phyloP scores from a whole-genome alignment of 768 basidiomycete species.

The Terana coerulea region DNA sequence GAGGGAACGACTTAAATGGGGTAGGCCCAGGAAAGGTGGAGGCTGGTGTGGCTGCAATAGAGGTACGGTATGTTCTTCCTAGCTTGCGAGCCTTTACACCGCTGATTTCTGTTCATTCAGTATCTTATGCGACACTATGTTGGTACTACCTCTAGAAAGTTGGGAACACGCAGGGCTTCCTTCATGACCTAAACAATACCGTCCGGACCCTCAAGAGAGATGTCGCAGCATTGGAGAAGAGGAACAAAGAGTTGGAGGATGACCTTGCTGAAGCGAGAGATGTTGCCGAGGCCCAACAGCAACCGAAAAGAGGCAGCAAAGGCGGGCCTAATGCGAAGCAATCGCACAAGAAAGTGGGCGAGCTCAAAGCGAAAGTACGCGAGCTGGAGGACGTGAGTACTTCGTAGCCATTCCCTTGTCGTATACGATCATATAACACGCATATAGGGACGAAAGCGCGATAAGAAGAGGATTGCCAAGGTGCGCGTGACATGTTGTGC shows the following conservation, averaged over 20 bases:
- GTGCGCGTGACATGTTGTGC: slow-evolving; percentile 11
- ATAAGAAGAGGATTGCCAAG: slow-evolving; percentile 20
- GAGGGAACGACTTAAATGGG: not conserved
- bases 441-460: slow-evolving; percentile 19
- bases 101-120: not conserved
- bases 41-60: not conserved
- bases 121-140: not conserved
- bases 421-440: too few relatives aligned
- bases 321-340: not conserved
- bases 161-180: not conserved
- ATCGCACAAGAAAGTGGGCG: slow-evolving; percentile 19
- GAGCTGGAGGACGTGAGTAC: slow-evolving; percentile 25
- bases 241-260: not conserved
- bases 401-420: not conserved
- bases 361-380: slow-evolving; percentile 20
- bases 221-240: not conserved
- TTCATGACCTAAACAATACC: not conserved
- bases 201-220: not conserved
- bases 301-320: not conserved
- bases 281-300: not conserved
- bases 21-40: not conserved
- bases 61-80: slow-evolving; percentile 3
- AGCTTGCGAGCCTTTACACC: not conserved
- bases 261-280: slow-evolving; percentile 1
- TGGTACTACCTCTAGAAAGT: not conserved